A percentile compares a stretch with the other conserved stretches of the same genome.
Conservation (phyloP, 495 filamentous ascomycete species). For the Aspergillus olivimuriae region DNA sequence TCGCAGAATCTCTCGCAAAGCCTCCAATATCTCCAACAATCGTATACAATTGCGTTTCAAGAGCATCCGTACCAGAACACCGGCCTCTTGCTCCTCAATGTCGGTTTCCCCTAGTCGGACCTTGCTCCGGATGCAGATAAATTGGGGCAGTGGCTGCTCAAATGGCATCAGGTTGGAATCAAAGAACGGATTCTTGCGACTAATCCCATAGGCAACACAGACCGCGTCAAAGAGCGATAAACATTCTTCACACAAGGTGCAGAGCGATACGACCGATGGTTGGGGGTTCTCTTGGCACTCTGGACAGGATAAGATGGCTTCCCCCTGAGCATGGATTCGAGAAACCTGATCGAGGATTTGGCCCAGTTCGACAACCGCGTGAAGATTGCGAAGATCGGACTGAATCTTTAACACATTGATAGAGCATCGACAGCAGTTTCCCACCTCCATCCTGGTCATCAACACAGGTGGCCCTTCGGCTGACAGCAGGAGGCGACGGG, state of each 20-base stretch:
- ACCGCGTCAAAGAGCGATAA: slow-evolving; percentile 26
- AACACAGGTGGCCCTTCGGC: too few relatives aligned
- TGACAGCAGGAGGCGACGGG: neutral
- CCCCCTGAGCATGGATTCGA: slow-evolving; percentile 21
- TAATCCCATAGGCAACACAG: slow-evolving; percentile 24
- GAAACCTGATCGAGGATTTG: slow-evolving; percentile 22
- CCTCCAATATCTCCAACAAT: slow-evolving; percentile 22
- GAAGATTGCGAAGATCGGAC: slow-evolving; percentile 20
- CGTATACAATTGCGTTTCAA: slow-evolving; percentile 19
- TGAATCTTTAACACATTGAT: slow-evolving; percentile 18
- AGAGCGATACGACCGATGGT: slow-evolving; percentile 18
- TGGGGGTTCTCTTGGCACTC: slow-evolving; percentile 17
- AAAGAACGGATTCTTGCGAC: slow-evolving; percentile 19
- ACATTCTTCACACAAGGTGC: slow-evolving; percentile 21
- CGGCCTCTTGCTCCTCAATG: slow-evolving; percentile 23
- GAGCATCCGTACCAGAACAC: slow-evolving; percentile 22
- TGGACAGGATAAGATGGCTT: slow-evolving; percentile 20
- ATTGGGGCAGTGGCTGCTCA: slow-evolving; percentile 17
- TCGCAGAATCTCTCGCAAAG: slow-evolving; percentile 10
- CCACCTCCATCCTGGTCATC: slow-evolving; percentile 11
- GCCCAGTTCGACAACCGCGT: slow-evolving; percentile 23
- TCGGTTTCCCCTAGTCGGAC: slow-evolving; percentile 25
- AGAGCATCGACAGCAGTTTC: slow-evolving; percentile 19
- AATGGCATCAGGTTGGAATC: slow-evolving; percentile 17
- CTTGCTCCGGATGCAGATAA: slow-evolving; percentile 28